A percentile compares a stretch with the other conserved stretches of the same genome.
These are phyloP conservation scores for Drechslera avenae DNA, from an alignment of 2,329 filamentous ascomycete species.

Conservation along the genomic window DNA sequence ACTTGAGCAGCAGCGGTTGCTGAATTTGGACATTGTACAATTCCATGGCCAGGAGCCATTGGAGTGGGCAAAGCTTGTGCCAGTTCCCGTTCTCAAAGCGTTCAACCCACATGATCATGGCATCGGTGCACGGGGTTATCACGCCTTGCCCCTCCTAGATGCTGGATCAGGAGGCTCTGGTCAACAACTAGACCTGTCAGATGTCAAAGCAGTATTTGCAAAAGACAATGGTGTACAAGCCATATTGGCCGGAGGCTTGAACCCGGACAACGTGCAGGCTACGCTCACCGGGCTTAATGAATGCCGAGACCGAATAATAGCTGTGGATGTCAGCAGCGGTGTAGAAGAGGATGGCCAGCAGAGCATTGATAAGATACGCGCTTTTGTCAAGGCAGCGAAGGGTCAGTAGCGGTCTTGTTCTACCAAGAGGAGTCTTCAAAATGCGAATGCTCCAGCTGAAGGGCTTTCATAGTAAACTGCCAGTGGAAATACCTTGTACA, in stretches of 20 bases:
- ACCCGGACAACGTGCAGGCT: constrained; percentile 75
- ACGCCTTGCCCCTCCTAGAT: constrained; percentile 83
- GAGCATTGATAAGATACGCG: constrained; percentile 76
- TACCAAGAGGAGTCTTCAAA: not conserved
- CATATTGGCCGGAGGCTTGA: constrained; percentile 83
- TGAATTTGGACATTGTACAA: constrained; percentile 86
- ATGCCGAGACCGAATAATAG: constrained; percentile 68
- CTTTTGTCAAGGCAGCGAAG: constrained; percentile 76
- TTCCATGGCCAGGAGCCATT: constrained; percentile 90
- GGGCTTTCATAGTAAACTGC: too few relatives aligned
- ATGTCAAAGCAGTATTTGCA: constrained; percentile 69
- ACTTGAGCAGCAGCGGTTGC: constrained; percentile 74
- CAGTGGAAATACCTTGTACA: not conserved
- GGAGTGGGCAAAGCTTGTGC: constrained; percentile 88
- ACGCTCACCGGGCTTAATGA: constrained; percentile 68
- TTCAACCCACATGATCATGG: constrained; percentile 80
- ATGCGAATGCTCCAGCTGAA: not conserved
- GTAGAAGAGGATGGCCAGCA: constrained; percentile 82
- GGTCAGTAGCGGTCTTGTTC: constrained; percentile 1
- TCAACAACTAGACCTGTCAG: constrained; percentile 72
- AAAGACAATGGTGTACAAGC: constrained; percentile 73
- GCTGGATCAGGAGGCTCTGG: constrained; percentile 84
- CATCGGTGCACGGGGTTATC: constrained; percentile 76
- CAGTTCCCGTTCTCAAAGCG: constrained; percentile 86
- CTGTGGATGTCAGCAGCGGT: constrained; percentile 92